phyloP scores from a whole-genome alignment of 225 moss, liverwort and hornwort species.

The Physcomitrellopsis africana region DNA sequence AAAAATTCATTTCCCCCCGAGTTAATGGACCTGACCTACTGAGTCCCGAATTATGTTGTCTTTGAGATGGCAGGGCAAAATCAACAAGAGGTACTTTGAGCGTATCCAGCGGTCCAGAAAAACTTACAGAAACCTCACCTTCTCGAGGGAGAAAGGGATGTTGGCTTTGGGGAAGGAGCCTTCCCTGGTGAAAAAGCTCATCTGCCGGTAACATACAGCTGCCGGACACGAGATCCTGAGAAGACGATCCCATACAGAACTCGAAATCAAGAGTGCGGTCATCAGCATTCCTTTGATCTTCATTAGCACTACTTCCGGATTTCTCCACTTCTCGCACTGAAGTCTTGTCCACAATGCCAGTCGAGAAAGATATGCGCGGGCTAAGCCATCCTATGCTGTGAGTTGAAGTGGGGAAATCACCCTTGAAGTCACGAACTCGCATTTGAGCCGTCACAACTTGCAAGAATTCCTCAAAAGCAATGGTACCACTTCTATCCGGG shows the following conservation, averaged over 20 bases:
- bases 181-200: slow-evolving; percentile 88
- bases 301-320: slow-evolving; percentile 39
- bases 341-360: slow-evolving; percentile 48
- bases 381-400: slow-evolving; percentile 70
- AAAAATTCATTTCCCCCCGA: slow-evolving; percentile 38
- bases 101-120: slow-evolving; percentile 53
- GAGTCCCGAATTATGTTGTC: slow-evolving; percentile 25
- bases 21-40: slow-evolving; percentile 51
- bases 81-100: slow-evolving; percentile 41
- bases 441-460: no score
- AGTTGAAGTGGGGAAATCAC: slow-evolving; percentile 31
- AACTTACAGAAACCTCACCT: slow-evolving; percentile 49
- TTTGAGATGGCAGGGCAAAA: slow-evolving; percentile 37
- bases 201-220: slow-evolving; percentile 81
- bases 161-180: slow-evolving; percentile 75
- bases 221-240: slow-evolving; percentile 55
- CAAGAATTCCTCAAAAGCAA: no score
- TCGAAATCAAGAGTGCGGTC: slow-evolving; percentile 75
- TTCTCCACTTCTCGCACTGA: slow-evolving; percentile 37
- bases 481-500: no score
- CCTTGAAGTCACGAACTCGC: not conserved
- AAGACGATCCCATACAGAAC: slow-evolving; percentile 75
- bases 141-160: slow-evolving; percentile 43
- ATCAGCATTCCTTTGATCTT: slow-evolving; percentile 35
- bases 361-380: slow-evolving; percentile 67